These are phyloP conservation scores for Geum urbanum DNA, from an alignment of 306 rosid genomes.

Conservation along the genomic window DNA sequence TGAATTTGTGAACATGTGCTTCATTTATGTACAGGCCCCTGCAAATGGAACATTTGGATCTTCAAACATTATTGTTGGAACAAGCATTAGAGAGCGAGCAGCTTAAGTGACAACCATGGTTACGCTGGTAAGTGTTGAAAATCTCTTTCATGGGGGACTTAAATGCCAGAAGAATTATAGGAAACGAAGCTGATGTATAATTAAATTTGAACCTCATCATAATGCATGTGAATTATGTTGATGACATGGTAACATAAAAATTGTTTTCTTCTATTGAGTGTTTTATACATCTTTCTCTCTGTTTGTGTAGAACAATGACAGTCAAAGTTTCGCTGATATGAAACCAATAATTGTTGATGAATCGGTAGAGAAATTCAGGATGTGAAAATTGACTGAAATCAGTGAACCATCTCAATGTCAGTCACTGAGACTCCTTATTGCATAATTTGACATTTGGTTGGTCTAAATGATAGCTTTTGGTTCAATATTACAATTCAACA, in stretches of 20 bases:
- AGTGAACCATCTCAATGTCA: constrained; percentile 80
- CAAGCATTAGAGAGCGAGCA: constrained; percentile 79
- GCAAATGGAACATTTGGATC: constrained; percentile 61
- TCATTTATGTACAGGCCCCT: constrained; percentile 54
- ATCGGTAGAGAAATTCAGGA: constrained; percentile 74
- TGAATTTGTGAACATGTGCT: background rate
- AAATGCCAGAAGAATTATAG: background rate
- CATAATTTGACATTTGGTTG: constrained; percentile 22
- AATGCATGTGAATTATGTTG: constrained; percentile 12
- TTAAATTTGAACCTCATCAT: background rate
- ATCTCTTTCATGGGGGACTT: constrained; percentile 4
- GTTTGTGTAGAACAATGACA: constrained; percentile 66
- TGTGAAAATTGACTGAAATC: constrained; percentile 85
- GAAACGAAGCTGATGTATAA: background rate
- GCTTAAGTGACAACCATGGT: constrained; percentile 68
- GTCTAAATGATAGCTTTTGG: background rate
- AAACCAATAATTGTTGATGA: constrained; percentile 91
- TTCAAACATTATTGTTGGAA: constrained; percentile 59
- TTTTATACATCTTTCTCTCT: constrained; percentile 15
- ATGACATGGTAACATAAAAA: constrained; percentile 3
- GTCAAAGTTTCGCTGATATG: constrained; percentile 74
- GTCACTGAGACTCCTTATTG: constrained; percentile 58
- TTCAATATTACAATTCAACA: no score
- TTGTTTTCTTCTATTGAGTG: background rate
- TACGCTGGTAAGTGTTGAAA: constrained; percentile 61